Base-by-base conservation (phyloP, 2,329 filamentous ascomycete genomes). In the Akanthomyces muscarius region DNA sequence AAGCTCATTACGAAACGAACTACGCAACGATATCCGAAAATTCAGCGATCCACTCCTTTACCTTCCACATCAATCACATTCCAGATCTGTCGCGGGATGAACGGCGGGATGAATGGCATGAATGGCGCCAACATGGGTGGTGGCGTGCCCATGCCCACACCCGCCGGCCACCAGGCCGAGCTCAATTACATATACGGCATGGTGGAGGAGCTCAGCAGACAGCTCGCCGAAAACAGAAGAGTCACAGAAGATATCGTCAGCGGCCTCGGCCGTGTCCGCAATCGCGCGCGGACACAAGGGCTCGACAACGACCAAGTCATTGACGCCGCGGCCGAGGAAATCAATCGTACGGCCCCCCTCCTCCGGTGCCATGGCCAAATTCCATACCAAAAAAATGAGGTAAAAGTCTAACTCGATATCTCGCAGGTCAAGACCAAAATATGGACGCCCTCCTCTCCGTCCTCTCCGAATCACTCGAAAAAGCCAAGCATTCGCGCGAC, bases 121-220 rank as follows among this genome's bases (percentile, higher is more conserved):
- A 82, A 81, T 67, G 80, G 80, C 69, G 75, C 72, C 66, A 78
- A 77, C 68, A 76, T 81, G 75, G 74, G 77, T 33, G 75, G 75
- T 38, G 79, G 78, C 64, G 80, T 81, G 63, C 78, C 80, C 54
- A 78, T 81, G 51, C 85, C 86, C 16, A 86, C 84, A 18, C 86
- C 86, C n/a, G 86, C 86, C 21, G 86, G 86, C 54, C 86, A 89
- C 71, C 86, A 89, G 73, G 83, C 86, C 59, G 86, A 89, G 73
- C 81, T 89, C 65, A 87, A 87, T 71, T 86, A 87, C 74, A 87
- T 89, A 70, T 88, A 88, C 71, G 79, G 80, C 67, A 86, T 89
- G 83, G 86, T 89, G 13, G 86, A 89, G 69, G 85, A 87, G 71
- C 78, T 89, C 54, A 87, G 85, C 68, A 81, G 83, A 41, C 84